Base-by-base conservation (phyloP, 441 rosid genomes). In the Arabidopsis lyrata region DNA sequence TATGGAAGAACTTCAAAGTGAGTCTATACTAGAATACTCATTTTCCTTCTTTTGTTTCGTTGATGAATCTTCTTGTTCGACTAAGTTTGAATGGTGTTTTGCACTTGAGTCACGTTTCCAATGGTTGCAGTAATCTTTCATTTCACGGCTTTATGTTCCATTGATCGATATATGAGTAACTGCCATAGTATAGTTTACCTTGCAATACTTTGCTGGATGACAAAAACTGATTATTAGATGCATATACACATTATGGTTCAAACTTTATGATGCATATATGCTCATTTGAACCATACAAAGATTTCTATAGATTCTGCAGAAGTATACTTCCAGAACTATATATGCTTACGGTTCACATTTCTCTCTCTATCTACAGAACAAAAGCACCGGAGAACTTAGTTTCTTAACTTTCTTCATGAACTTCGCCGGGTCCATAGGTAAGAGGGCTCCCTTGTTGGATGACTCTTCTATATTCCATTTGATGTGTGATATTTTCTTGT, bases 361-460 rank as follows among this genome's bases (percentile, higher is more conserved):
- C 16, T 36, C 18, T 7, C 20, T 63, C 55, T 62, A 32, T 44
- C 0, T 47, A 54, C 86, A 94, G 99, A 90, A 83, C 85, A 92
- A 88, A 83, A 86, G 94, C 63, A 95, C 99, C 0, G 96, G 99
- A 60, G 92, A 92, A 70, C 97, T 92, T 63, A 95, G 99, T 88
- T 90, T 89, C 86, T 81, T 95, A 81, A 92, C 99, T 44, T 87
- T 83, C 68, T 84, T 87, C 22, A 84, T 92, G 96, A 95, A 90
- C 79, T 83, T 85, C 44, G 88, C 78, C 36, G 97, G 97, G 36
- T 85, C 96, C 3, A 75, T 89, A 62, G 97, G 99, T 92, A 83
- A 82, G 89, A 55, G 36, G 11, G 10, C 63, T 31, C 66, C 52
- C 11, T 57, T 47, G 5, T 18, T 36, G 54, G 60, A 35, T 16